Base-by-base conservation (phyloP, 2,329 filamentous ascomycete genomes). In the Cladosporium sp. region DNA sequence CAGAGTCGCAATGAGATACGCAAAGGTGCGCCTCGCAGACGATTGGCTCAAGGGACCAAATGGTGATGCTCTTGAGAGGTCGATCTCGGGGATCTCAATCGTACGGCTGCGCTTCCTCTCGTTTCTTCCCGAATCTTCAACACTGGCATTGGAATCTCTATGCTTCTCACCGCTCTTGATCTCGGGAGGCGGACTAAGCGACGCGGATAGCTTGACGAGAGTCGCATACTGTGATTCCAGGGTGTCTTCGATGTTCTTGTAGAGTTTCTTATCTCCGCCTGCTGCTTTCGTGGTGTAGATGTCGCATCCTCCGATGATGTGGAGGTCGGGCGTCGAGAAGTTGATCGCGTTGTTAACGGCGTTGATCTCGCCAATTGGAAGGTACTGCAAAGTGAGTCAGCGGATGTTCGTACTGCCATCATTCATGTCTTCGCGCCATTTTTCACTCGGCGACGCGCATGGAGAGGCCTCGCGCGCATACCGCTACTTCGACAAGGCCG, bases 241-340 rank as follows among this genome's bases (percentile, higher is more conserved):
- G 24, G 88, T 90, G 64, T 88, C 84, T 67, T 96, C 91, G 65
- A 99, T 97, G 66, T 86, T 88, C 72, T 91, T 95, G 77, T 96
- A 96, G 7, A 99, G 78, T 68, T 97, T 97, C 80, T 96, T 96
- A 69, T 99, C 93, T 56, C 86, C 85, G 40, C 91, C 90, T 50
- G 92, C 90, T 24, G 93, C 91, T 72, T 99, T 99, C 20, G 91
- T 96, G 8, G 92, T 97, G 76, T 96, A 99, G 15, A 97, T 80
- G 70, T 99, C 93, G 77, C 92, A 97, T 58, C 89, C 88, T 61
- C 93, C 93, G 22, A 90, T 86, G 54, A 99, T 87, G 60, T 92
- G 88, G 66, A 89, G 91, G 68, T 97, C 92, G 45, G 88, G 83
- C 1, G 92, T 96, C 64, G 93, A 89, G 76, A 97, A 97, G 68